Evolutionary conservation across 345 rosid genomes (phyloP), one percentile per base, ranked within the genome.

Genomic region (Mangifera indica): DNA sequence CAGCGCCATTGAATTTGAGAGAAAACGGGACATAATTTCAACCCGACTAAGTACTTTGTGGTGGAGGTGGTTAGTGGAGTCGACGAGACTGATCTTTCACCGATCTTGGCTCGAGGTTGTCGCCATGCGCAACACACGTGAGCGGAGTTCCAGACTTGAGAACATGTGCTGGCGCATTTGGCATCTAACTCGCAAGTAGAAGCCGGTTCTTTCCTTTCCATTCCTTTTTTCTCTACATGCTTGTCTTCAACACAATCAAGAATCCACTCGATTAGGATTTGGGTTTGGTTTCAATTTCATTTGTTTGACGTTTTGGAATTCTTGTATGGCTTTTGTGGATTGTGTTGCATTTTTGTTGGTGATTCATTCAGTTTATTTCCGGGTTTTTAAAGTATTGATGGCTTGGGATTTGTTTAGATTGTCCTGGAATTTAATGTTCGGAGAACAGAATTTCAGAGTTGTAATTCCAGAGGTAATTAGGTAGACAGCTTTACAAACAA

Each of bases 121-220:
- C n/a, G n/a, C n/a, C n/a, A n/a, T n/a, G n/a, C n/a, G 98, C 44
- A 92, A 89, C 76, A 85, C 91, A 21, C 91, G 98, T 56, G 98
- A 94, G 76, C 93, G 98, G 15, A 90, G 93, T 86, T 88, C 95
- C 56, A 79, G 98, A 54, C 91, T 94, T 54, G 98, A 94, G 91
- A 94, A 94, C 76, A 94, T 94, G 98, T 94, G 98, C 67, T 94
- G 98, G 98, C 91, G 98, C 62, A 94, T 94, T 44, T 94, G 98
- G 98, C 98, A 94, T 57, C 97, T 94, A 76, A 84, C 98, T 52
- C 97, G 98, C 80, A 92, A 92, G 86, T 89, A 94, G 88, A 94
- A 94, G 76, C 97, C 92, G 98, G 98, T 93, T 6, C 37, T 52
- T 75, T 5, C 59, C 17, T 34, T 17, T 26, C n/a, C 26, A n/a